phyloP scores from a whole-genome alignment of 2,329 filamentous ascomycete genomes.

The Nemania diffusa region DNA sequence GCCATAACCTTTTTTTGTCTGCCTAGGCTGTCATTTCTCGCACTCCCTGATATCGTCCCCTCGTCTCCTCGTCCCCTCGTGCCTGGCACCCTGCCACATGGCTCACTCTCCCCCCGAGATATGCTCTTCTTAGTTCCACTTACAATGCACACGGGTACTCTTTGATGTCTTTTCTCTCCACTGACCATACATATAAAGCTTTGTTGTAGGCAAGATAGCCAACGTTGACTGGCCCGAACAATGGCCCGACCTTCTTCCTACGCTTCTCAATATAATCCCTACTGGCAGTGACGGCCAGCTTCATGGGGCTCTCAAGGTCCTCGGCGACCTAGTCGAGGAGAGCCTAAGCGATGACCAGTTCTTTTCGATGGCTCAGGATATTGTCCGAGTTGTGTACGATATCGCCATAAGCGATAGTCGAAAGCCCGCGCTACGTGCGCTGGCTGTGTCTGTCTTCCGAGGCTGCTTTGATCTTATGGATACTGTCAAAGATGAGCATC shows the following conservation, averaged over 20 bases:
- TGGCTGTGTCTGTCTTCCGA: constrained; percentile 90
- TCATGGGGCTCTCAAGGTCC: constrained; percentile 88
- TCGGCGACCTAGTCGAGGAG: constrained; percentile 91
- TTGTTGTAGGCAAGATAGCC: constrained; percentile 91
- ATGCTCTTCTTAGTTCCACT: constrained; percentile 9
- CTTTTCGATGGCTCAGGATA: constrained; percentile 86
- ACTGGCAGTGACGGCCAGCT: constrained; percentile 81
- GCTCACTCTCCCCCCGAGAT: constrained; percentile 3
- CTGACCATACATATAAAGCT: constrained; percentile 51
- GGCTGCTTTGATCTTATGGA: constrained; percentile 94
- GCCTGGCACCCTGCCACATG: background rate
- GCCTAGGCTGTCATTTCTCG: background rate
- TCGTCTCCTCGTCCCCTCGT: background rate
- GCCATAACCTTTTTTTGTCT: background rate
- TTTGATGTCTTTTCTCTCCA: background rate
- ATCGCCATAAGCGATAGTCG: constrained; percentile 81
- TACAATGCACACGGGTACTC: background rate
- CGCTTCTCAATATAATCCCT: constrained; percentile 80
- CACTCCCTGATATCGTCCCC: background rate
- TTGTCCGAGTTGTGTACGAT: constrained; percentile 84
- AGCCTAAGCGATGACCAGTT: constrained; percentile 95
- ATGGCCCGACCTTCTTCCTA: constrained; percentile 90
- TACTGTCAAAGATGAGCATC: constrained; percentile 95
- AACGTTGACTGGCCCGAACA: constrained; percentile 91
- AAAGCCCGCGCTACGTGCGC: constrained; percentile 79